Evolutionary conservation across 2,329 filamentous ascomycete genomes (phyloP), one percentile per base, ranked within the genome.

Genomic region (Iodosphaeria phyllophila): DNA sequence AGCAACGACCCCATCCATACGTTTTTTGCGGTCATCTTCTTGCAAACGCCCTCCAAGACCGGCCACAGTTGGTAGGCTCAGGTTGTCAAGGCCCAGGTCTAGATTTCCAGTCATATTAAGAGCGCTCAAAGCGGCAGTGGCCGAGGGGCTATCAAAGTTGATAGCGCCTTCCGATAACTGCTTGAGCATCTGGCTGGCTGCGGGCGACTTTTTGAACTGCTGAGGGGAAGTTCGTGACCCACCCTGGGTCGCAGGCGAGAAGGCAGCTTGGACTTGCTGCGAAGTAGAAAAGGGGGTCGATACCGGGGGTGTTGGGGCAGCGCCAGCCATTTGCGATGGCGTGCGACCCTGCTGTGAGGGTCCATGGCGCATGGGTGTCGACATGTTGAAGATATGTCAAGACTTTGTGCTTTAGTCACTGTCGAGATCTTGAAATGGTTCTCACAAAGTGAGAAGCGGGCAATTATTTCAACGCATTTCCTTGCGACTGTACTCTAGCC

Each of bases 71-170:
- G 52, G 48, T 12, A 64, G 54, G 8, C 55, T 54, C 20, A 68
- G 50, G 24, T 56, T 52, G 24, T 64, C 61, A 10, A 68, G 47
- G 8, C 51, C 49, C 12, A 68, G 56, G 31, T 71, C 66, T 26
- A 68, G 47, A 13, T 52, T 48, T 5, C 39, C 40, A 2, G 49
- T 50, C n/a, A 71, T 56, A 2, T 55, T 59, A 23, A 69, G 43
- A 3, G 57, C 59, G 3, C 63, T 64, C 39, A 74, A 58, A 1
- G 69, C 67, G 4, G 68, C 67, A 2, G 66, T 64, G 0, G 68
- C 67, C 13, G 62, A 65, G 2, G 70, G 70, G 33, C 67, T 74
- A 39, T 74, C 69, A 38, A 72, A 74, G 40, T 60, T 68, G 20
- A 69, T 27, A 8, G 25, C 50, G 2, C 60, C 22, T 6, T 18